These are phyloP conservation scores for Epichloe gansuensis DNA, from an alignment of 2,329 filamentous ascomycete genomes.

Conservation along the genomic window DNA sequence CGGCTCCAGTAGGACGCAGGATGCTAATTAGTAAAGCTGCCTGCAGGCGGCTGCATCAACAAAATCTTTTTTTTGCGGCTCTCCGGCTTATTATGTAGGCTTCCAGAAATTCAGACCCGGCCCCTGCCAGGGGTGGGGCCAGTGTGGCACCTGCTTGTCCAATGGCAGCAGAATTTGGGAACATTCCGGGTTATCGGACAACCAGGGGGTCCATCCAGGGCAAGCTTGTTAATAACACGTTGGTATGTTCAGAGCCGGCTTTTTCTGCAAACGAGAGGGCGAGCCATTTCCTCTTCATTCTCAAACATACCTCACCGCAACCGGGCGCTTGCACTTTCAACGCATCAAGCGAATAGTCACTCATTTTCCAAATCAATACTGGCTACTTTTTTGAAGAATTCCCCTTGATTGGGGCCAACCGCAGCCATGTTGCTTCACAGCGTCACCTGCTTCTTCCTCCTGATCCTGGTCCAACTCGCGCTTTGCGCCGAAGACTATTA, in stretches of 20 bases:
- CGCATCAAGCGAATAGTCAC: constrained; percentile 1
- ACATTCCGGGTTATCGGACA: too few relatives aligned
- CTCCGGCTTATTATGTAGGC: too few relatives aligned
- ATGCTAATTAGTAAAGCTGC: too few relatives aligned
- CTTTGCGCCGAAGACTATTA: constrained; percentile 63
- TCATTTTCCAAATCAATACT: neutral
- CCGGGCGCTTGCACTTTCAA: constrained; percentile 4
- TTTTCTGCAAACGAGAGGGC: neutral
- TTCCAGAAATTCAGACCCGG: too few relatives aligned
- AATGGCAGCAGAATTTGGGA: too few relatives aligned
- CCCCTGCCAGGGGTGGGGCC: too few relatives aligned
- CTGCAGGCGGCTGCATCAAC: too few relatives aligned
- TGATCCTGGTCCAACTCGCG: constrained; percentile 40
- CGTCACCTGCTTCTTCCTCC: constrained; percentile 36
- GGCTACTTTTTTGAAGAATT: neutral
- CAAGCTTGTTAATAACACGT: constrained; percentile 25
- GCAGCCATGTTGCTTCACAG: constrained; percentile 39
- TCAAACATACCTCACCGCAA: neutral
- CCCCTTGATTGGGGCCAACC: constrained; percentile 7
- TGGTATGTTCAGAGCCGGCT: constrained; percentile 12
- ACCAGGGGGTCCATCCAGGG: neutral
- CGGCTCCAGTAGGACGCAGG: neutral
- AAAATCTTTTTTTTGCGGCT: too few relatives aligned
- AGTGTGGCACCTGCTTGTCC: too few relatives aligned
- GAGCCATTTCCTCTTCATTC: neutral